Percentiles rank a stretch among this genome's conserved stretches.
Conservation (phyloP, 2,329 filamentous ascomycete genomes). For the Ophioceras dolichostomum region DNA sequence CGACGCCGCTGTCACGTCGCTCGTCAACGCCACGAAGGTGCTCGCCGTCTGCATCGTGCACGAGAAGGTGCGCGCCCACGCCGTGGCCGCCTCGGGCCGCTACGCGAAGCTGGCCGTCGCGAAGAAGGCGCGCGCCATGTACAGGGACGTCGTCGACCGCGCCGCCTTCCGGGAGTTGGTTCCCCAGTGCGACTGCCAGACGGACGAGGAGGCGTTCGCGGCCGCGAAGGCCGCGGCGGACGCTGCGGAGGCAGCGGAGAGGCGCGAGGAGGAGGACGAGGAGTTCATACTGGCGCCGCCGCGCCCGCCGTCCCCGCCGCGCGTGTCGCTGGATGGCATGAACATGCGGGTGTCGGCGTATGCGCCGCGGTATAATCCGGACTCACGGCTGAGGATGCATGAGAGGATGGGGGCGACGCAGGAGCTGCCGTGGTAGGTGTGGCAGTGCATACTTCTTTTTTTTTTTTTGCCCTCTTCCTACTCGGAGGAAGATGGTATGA, state of each 20-base stretch:
- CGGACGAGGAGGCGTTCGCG: conserved; percentile 4
- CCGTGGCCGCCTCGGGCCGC: conserved; percentile 48
- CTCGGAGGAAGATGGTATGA: too few relatives aligned
- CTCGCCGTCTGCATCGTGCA: conserved; percentile 70
- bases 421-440: too few relatives aligned
- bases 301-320: too few relatives aligned
- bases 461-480: too few relatives aligned
- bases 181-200: conserved; percentile 53
- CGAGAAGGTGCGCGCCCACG: conserved; percentile 50
- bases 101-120: conserved; percentile 63
- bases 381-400: too few relatives aligned
- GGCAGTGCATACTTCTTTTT: too few relatives aligned
- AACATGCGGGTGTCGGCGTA: too few relatives aligned
- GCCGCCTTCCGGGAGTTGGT: too few relatives aligned
- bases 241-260: conserved; percentile 1
- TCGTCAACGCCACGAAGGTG: conserved; percentile 32
- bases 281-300: too few relatives aligned
- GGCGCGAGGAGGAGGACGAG: background rate
- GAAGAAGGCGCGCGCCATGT: conserved; percentile 37
- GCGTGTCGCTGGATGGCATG: too few relatives aligned
- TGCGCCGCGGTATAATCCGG: too few relatives aligned
- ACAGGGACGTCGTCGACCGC: conserved; percentile 42
- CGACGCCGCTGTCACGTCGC: conserved; percentile 12
- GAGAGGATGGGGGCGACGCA: too few relatives aligned
- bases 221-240: conserved; percentile 6